Evolutionary conservation across 805 yeast genomes (phyloP), one percentile per base, ranked within the genome.

Genomic region (Kuraishia borneana): DNA sequence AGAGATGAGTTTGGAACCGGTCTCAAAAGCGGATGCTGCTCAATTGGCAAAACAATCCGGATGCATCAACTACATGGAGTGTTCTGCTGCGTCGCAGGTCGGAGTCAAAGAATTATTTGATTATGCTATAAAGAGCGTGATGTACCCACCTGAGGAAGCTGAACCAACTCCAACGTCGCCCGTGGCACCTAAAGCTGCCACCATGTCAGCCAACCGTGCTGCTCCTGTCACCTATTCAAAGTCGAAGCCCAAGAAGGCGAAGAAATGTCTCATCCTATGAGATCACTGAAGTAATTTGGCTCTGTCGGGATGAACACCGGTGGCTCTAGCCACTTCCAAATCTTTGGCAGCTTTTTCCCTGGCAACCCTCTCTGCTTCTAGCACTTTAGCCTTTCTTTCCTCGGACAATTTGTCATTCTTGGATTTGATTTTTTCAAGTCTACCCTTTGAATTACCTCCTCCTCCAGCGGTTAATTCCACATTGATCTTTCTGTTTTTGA

Each of bases 381-480:
- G 45, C 30, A 76, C 65, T 47, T 78, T 70, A 26, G 65, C 70
- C 38, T 61, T 68, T 45, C 94, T 69, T 50, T 88, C 95, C 19
- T 66, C 78, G 30, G 68, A 69, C 45, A 88, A 60, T 47, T 77
- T 78, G 30, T 72, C 79, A 53, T 89, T 89, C 65, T 89, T 89
- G 32, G 69, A 71, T 48, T 74, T 73, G 45, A 92, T 67, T 57
- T 92, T 92, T 36, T 71, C 68, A 31, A 73, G 46, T 48, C 94
- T 62, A 28, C 61, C 66, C 38, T 68, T 61, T 7, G 94, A 76
- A 53, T 89, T 89, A 37, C 96, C 96, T 32, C 98, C 98, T 28
- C 98, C 98, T 37, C 98, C 98, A 33, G 85, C 98, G 2, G 97
- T 92, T 46, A 92, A 67, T 54, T 92, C 98, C 23, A 92, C 96